Conservation (phyloP, 768 basidiomycete species). For the Leccinum disarticulatum region DNA sequence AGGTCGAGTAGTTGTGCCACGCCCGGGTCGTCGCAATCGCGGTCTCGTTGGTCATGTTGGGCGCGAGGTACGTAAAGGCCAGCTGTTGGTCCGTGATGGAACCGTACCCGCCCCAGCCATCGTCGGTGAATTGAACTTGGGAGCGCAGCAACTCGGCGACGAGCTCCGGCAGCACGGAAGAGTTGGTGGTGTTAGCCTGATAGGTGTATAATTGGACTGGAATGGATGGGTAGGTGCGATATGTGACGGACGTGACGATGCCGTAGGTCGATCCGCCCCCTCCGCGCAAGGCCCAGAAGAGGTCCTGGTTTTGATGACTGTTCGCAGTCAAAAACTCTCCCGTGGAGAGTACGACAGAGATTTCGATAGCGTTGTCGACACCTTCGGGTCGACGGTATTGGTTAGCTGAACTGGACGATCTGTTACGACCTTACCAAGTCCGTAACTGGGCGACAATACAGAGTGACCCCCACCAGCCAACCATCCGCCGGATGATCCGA, state of each 20-base stretch:
- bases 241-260: slow-evolving; percentile 39
- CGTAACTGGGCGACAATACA: slow-evolving; percentile 38
- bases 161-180: slow-evolving; percentile 29
- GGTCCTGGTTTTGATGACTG: slow-evolving; percentile 40
- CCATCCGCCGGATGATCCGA: slow-evolving; percentile 54
- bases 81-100: background rate
- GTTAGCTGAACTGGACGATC: background rate
- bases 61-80: slow-evolving; percentile 27
- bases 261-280: slow-evolving; percentile 53
- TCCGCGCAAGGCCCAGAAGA: slow-evolving; percentile 57
- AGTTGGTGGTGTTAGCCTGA: slow-evolving; percentile 33
- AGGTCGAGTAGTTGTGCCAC: slow-evolving; percentile 31
- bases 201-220: slow-evolving; percentile 34
- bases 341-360: slow-evolving; percentile 41
- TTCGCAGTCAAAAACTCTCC: slow-evolving; percentile 43
- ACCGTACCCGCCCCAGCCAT: slow-evolving; percentile 45
- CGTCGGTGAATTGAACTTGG: slow-evolving; percentile 38
- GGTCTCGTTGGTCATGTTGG: slow-evolving; percentile 37
- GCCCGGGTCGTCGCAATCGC: slow-evolving; percentile 36
- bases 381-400: slow-evolving; percentile 27
- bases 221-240: slow-evolving; percentile 41
- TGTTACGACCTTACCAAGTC: slow-evolving; percentile 37
- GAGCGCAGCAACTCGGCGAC: slow-evolving; percentile 36
- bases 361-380: slow-evolving; percentile 50
- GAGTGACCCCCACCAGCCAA: slow-evolving; percentile 51